Conservation (phyloP, 2,329 filamentous ascomycete genomes). For the Epichloe aotearoae region DNA sequence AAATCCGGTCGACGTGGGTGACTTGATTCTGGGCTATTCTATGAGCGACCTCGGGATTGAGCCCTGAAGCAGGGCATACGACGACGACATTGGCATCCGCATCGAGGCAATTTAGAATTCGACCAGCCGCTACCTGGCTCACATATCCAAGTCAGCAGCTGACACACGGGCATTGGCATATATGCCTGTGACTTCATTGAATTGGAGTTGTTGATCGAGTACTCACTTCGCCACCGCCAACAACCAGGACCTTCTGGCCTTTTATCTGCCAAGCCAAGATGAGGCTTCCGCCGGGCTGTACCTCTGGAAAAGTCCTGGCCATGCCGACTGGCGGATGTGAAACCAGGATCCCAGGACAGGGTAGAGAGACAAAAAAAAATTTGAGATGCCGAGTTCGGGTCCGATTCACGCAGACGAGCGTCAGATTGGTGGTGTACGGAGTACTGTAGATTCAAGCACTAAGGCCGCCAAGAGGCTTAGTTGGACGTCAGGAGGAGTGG, state of each 20-base stretch:
- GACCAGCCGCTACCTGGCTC: constrained; percentile 76
- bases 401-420: neutral
- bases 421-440: neutral
- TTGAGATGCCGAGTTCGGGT: constrained; percentile 1
- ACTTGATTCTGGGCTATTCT: constrained; percentile 66
- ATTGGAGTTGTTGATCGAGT: constrained; percentile 6
- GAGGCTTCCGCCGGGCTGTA: constrained; percentile 83
- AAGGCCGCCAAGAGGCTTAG: too few species aligned
- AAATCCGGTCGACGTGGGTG: constrained; percentile 67
- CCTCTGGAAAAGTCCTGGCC: constrained; percentile 51
- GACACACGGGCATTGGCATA: neutral
- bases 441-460: neutral
- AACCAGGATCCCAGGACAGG: neutral
- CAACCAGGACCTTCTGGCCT: constrained; percentile 77
- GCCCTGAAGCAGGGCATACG: constrained; percentile 63
- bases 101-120: constrained; percentile 87
- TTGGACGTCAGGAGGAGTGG: too few species aligned
- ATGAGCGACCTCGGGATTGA: constrained; percentile 79
- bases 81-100: constrained; percentile 86
- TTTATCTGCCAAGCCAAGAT: constrained; percentile 94
- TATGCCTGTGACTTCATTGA: neutral
- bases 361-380: neutral
- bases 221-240: constrained; percentile 85
- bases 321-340: constrained; percentile 16
- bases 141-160: constrained; percentile 8